Conservation (phyloP, 2,329 filamentous ascomycete species). For the Trichoderma brevicompactum region DNA sequence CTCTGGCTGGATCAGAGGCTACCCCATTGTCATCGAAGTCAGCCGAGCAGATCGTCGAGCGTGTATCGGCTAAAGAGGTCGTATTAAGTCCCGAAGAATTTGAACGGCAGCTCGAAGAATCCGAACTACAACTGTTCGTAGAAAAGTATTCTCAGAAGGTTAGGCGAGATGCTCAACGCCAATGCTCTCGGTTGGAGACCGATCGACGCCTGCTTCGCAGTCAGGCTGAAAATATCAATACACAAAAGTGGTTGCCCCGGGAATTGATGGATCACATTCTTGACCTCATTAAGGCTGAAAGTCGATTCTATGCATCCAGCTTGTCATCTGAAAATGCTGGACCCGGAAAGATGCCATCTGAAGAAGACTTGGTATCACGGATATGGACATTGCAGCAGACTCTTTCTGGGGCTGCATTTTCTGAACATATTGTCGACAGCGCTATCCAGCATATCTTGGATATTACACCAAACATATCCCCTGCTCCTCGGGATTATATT, state of each 20-base stretch:
- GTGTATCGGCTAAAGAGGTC: constrained; percentile 40
- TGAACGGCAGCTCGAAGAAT: constrained; percentile 84
- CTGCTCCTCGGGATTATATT: constrained; percentile 65
- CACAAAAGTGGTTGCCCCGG: constrained; percentile 77
- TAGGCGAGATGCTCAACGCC: constrained; percentile 76
- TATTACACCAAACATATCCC: constrained; percentile 65
- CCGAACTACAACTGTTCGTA: constrained; percentile 85
- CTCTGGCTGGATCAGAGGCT: constrained; percentile 37
- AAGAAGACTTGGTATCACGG: constrained; percentile 78
- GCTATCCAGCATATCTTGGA: constrained; percentile 69
- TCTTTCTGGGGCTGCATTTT: constrained; percentile 71
- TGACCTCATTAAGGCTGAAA: constrained; percentile 70
- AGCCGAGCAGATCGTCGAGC: constrained; percentile 9
- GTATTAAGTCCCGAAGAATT: constrained; percentile 83
- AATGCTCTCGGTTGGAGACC: constrained; percentile 78
- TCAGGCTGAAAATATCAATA: constrained; percentile 74
- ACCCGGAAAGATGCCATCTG: constrained; percentile 60
- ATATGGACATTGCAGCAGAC: constrained; percentile 84
- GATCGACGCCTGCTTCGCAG: constrained; percentile 80
- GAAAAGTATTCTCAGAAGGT: constrained; percentile 82
- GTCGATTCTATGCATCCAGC: constrained; percentile 59
- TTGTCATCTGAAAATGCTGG: constrained; percentile 50
- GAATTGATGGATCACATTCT: constrained; percentile 80
- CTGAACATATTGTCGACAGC: constrained; percentile 63
- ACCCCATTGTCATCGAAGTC: constrained; percentile 30